Evolutionary conservation across 805 yeast genomes (phyloP).

Genomic region (Ogataea neopini): DNA sequence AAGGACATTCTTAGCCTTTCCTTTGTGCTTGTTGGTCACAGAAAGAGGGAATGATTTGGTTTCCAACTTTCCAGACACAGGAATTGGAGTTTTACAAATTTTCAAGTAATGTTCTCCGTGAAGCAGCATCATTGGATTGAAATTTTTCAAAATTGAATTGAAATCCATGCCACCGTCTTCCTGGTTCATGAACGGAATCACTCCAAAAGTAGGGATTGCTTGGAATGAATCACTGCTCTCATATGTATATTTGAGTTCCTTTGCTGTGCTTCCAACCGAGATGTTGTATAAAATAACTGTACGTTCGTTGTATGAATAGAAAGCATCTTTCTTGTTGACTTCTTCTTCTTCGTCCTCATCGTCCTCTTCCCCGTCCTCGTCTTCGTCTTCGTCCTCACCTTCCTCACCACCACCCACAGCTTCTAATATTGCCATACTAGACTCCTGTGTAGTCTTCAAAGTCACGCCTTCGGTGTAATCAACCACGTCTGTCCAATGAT

Average conservation of each 20-base stretch:
- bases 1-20: slow-evolving; percentile 65
- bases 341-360: slow-evolving; percentile 48
- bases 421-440: slow-evolving; percentile 74
- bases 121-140: slow-evolving; percentile 83
- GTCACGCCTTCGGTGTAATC: slow-evolving; percentile 61
- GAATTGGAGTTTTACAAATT: slow-evolving; percentile 73
- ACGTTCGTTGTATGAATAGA: slow-evolving; percentile 60
- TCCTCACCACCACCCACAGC: slow-evolving; percentile 53
- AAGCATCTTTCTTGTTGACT: slow-evolving; percentile 41
- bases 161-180: slow-evolving; percentile 58
- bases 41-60: slow-evolving; percentile 71
- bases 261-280: slow-evolving; percentile 82
- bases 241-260: slow-evolving; percentile 75
- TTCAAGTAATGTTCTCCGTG: slow-evolving; percentile 96
- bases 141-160: slow-evolving; percentile 66
- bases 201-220: slow-evolving; percentile 87
- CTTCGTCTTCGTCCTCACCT: slow-evolving; percentile 44
- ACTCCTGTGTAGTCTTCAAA: slow-evolving; percentile 67
- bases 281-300: slow-evolving; percentile 83
- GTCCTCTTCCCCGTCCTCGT: slow-evolving; percentile 45
- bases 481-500: slow-evolving; percentile 63
- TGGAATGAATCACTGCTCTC: slow-evolving; percentile 79
- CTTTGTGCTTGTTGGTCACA: slow-evolving; percentile 66
- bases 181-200: slow-evolving; percentile 77
- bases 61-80: slow-evolving; percentile 62